Evolutionary conservation across 345 rosid species (phyloP).

Genomic region (Lumnitzera racemosa): DNA sequence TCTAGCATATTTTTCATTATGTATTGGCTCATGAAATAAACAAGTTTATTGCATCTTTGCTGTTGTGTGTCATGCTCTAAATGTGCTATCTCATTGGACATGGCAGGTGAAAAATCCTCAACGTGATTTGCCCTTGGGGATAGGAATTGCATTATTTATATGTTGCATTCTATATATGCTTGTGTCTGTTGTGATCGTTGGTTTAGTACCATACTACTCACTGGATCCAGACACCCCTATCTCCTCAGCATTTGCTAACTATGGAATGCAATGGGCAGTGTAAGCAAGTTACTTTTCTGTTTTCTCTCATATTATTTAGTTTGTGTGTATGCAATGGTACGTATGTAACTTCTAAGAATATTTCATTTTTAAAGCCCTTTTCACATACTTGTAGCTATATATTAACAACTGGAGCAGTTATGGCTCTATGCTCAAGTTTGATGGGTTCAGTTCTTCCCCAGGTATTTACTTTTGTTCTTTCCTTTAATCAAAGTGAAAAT

Average conservation of each 20-base stretch:
- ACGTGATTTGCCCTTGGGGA: slow-evolving; percentile 91
- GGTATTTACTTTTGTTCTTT: slow-evolving; percentile 30
- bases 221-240: slow-evolving; percentile 99
- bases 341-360: background rate
- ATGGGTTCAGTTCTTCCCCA: slow-evolving; percentile 98
- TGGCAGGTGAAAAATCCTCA: slow-evolving; percentile 92
- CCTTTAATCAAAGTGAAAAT: background rate
- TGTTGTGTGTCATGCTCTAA: background rate
- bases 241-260: slow-evolving; percentile 82
- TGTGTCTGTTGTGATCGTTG: slow-evolving; percentile 88
- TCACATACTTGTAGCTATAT: slow-evolving; percentile 47
- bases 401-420: slow-evolving; percentile 79
- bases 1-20: background rate
- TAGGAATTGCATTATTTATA: slow-evolving; percentile 70
- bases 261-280: slow-evolving; percentile 99
- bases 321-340: background rate
- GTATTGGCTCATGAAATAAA: slow-evolving; percentile 9
- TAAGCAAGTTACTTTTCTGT: slow-evolving; percentile 30
- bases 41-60: background rate
- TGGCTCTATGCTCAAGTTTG: slow-evolving; percentile 91
- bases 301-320: background rate
- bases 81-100: background rate
- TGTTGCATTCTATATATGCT: slow-evolving; percentile 92
- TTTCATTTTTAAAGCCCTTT: slow-evolving; percentile 5
- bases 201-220: slow-evolving; percentile 84